These are phyloP conservation scores for Malassezia arunalokei DNA, from an alignment of 1,284 basidiomycete genomes.

Conservation along the genomic window DNA sequence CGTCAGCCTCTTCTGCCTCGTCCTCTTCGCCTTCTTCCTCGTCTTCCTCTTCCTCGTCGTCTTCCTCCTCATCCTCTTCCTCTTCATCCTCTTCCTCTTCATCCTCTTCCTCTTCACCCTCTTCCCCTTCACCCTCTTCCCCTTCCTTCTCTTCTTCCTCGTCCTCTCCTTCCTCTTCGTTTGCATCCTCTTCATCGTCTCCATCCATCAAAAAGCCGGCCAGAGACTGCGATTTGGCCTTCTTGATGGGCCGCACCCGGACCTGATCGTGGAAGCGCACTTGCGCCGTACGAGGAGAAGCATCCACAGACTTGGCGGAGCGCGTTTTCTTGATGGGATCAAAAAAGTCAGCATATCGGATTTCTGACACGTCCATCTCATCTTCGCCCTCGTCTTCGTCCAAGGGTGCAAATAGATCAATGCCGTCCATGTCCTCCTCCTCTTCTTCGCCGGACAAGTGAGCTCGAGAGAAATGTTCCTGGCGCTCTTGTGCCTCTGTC, in stretches of 20 bases:
- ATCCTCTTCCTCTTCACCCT: constrained; percentile 40
- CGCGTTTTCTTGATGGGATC: constrained; percentile 47
- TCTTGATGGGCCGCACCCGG: constrained; percentile 15
- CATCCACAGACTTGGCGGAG: neutral
- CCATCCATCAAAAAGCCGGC: constrained; percentile 4
- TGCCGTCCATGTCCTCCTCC: constrained; percentile 13
- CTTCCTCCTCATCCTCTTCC: constrained; percentile 21
- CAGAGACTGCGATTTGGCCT: neutral
- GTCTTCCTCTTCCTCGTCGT: constrained; percentile 32
- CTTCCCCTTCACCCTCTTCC: constrained; percentile 40
- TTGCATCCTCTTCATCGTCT: constrained; percentile 4
- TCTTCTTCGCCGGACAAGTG: constrained; percentile 20
- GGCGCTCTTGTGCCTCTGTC: constrained; percentile 65
- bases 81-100: constrained; percentile 17
- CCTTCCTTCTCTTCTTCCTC: constrained; percentile 17
- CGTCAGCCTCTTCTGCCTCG: constrained; percentile 32
- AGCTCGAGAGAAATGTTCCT: constrained; percentile 52
- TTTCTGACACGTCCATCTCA: constrained; percentile 26
- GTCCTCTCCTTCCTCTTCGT: constrained; percentile 17
- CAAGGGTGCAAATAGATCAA: constrained; percentile 10
- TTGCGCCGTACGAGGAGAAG: neutral
- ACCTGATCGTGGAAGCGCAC: constrained; percentile 18
- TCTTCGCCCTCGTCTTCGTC: constrained; percentile 21
- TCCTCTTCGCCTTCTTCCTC: constrained; percentile 10
- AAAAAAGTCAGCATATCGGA: constrained; percentile 56